Evolutionary conservation across 1,139 yeast species (phyloP), one percentile per base, ranked within the genome.

Genomic region (Taphrina populina): DNA sequence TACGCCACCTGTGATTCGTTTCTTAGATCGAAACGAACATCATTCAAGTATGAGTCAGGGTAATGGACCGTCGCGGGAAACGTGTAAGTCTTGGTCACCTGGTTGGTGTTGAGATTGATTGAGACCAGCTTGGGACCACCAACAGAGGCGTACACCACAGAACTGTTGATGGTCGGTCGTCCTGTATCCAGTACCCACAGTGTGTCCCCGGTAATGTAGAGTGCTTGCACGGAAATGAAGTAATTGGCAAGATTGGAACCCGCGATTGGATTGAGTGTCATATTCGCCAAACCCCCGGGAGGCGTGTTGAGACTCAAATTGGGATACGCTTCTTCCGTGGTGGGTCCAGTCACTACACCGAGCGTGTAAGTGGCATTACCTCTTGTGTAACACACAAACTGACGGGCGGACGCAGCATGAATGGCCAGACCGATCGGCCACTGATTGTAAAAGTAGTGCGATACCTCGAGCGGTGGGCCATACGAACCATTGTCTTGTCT

Each of bases 361-460:
- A 33, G 36, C 8, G 36, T 33, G 15, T 11, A 33, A 19, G 10
- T 33, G 36, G 36, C 36, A 13, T 7, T n/a, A 11, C 36, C 36
- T 6, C 36, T 7, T 7, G 36, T 33, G 36, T 33, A 33, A 19
- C 36, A 33, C 6, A 33, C 36, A 33, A 33, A 33, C 15, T 33
- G 36, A 6, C 36, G 8, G 15, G 13, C 8, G 8, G 13, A 8
- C 15, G 8, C 17, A 6, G 36, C 36, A 13, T 33, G 36, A 19
- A 33, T n/a, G 36, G 36, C 36, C 8, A 33, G 36, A 8, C 36
- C 36, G 8, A 33, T 33, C 36, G 36, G 36, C 36, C 36, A 33
- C 15, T 33, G 36, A 7, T 33, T 19, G 15, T 33, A 33, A 33
- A 33, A 33, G 36, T 33, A 33, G 15, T 33, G 36, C 7, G 36